These are phyloP conservation scores for Talaromyces islandicus DNA, from an alignment of 2,329 filamentous ascomycete species.

Conservation along the genomic window DNA sequence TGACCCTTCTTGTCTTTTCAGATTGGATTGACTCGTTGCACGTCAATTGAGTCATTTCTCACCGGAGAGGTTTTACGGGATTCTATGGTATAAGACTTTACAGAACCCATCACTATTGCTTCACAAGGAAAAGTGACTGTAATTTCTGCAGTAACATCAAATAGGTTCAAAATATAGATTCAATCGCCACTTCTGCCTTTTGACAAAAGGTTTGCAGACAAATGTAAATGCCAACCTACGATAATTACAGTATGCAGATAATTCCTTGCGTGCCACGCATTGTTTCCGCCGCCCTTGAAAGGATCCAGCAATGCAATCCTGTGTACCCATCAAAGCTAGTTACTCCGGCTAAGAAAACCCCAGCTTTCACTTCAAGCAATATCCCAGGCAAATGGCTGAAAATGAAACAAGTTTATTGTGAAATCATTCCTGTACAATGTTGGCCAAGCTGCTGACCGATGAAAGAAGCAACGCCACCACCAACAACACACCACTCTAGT, in stretches of 20 bases:
- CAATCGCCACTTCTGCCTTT: not conserved
- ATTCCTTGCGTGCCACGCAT: not conserved
- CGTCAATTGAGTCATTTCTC: not conserved
- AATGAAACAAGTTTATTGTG: conserved; percentile 5
- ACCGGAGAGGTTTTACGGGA: not conserved
- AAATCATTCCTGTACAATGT: conserved; percentile 11
- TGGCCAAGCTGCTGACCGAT: conserved; percentile 5
- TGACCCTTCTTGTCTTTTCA: not conserved
- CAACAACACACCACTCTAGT: not conserved
- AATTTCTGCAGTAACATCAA: too few relatives aligned
- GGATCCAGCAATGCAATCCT: not conserved
- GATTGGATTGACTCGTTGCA: too few relatives aligned
- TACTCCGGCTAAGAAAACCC: not conserved
- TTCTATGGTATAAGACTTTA: not conserved
- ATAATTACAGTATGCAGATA: not conserved
- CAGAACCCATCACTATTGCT: not conserved
- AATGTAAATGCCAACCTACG: not conserved
- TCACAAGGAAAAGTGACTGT: not conserved
- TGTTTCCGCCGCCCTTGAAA: not conserved
- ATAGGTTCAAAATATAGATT: not conserved
- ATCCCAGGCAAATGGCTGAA: not conserved
- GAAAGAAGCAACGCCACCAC: conserved; percentile 1
- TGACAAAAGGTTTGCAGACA: not conserved
- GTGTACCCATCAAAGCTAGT: not conserved
- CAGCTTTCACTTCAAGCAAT: not conserved